Base-by-base conservation (phyloP, 257 asterid species). In the Forsythia suspensa region DNA sequence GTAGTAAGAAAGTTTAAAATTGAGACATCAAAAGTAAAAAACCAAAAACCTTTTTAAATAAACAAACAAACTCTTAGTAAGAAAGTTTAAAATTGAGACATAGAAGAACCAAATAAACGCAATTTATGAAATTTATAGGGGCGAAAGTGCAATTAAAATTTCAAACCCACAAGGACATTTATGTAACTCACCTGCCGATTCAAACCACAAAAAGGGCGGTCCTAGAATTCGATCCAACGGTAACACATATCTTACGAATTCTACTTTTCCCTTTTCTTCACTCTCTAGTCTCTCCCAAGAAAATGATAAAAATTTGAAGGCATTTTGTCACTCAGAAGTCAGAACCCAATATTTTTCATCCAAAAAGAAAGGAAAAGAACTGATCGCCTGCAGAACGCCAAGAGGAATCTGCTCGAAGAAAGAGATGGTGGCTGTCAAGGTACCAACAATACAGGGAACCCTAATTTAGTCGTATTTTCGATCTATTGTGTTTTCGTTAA, bases 341-440 rank as follows among this genome's bases (percentile, higher is more conserved):
- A 21, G 70, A 61, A 73, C 29, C 76, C 73, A 39, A 9, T 13
- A 21, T 61, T 20, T 3, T 63, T 29, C 40, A 29, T 29, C 70
- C 18, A 6, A 11, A 63, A n/a, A 63, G 70, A 63, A 63, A 63
- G 40, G 24, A 63, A 21, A 9, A 61, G 20, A n/a, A 12, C 76
- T 41, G 70, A 29, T 29, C 34, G 0, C 2, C 1, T 29, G 34
- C 34, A 29, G 68, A 18, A 70, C 24, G 65, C 65, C 24, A 21
- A 29, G 6, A 29, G 40, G 40, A 63, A 21, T 63, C 40, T 63
- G 67, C 67, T 20, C 37, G 52, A 70, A 72, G 76, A 46, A 80
- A 81, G 73, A 77, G 43, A 87, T 88, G 91, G 91, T 82, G 77
- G 84, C 89, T 46, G 82, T 77, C 44, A 85, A 85, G 91, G 91